A percentile compares a stretch with the other conserved stretches of the same genome.
These are phyloP conservation scores for Vicia sativa DNA, from an alignment of 306 rosid species.

Conservation along the genomic window DNA sequence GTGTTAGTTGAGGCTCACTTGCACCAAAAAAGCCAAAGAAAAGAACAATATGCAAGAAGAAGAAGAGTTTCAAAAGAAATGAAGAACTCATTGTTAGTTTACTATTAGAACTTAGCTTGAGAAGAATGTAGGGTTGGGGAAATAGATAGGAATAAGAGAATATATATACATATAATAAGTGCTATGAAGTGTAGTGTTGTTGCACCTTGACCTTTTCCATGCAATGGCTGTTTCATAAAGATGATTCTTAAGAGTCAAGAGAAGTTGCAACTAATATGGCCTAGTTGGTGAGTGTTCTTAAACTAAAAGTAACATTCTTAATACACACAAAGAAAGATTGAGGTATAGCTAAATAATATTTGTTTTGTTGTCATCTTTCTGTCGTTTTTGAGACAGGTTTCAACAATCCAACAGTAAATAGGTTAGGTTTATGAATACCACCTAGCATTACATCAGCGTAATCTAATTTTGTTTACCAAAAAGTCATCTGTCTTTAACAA, in stretches of 20 bases:
- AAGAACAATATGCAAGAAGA: slow-evolving; percentile 44
- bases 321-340: not conserved
- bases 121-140: slow-evolving; percentile 45
- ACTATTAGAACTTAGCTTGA: slow-evolving; percentile 32
- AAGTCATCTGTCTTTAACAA: slow-evolving; percentile 31
- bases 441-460: slow-evolving; percentile 30
- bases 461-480: slow-evolving; percentile 18
- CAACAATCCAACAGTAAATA: slow-evolving; percentile 28
- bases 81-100: slow-evolving; percentile 49
- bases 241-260: slow-evolving; percentile 57
- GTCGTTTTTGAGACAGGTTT: slow-evolving; percentile 19
- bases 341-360: not conserved
- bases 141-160: slow-evolving; percentile 46
- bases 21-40: slow-evolving; percentile 43
- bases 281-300: slow-evolving; percentile 69
- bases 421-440: slow-evolving; percentile 40
- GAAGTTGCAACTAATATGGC: slow-evolving; percentile 81
- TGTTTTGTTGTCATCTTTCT: slow-evolving; percentile 32
- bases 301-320: slow-evolving; percentile 41
- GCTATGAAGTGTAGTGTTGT: slow-evolving; percentile 7
- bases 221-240: slow-evolving; percentile 34
- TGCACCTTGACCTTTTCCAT: slow-evolving; percentile 2
- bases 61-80: slow-evolving; percentile 35
- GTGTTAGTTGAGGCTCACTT: slow-evolving; percentile 59
- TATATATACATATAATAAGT: slow-evolving; percentile 55